Conservation (phyloP, 2,329 filamentous ascomycete species). For the Ascochyta clinopodiicola region DNA sequence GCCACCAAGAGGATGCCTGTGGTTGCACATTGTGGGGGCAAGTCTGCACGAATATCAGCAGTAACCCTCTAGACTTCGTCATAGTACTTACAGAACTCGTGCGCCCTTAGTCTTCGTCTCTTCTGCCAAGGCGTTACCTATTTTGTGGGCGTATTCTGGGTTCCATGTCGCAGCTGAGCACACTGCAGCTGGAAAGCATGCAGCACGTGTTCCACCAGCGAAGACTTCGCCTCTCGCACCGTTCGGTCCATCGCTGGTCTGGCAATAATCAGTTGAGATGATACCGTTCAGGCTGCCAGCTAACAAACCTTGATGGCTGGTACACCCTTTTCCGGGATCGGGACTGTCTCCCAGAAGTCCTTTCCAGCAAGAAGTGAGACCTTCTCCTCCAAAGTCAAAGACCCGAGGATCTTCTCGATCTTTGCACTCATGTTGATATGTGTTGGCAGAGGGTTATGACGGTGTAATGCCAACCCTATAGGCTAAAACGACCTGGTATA, state of each 20-base stretch:
- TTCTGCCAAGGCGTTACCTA: constrained; percentile 71
- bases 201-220: constrained; percentile 69
- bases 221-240: constrained; percentile 69
- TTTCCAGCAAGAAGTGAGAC: constrained; percentile 45
- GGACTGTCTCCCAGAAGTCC: constrained; percentile 73
- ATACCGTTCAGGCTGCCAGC: no score
- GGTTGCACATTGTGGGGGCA: constrained; percentile 80
- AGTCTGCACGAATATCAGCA: constrained; percentile 49
- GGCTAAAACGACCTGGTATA: no score
- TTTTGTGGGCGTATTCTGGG: constrained; percentile 59
- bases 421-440: constrained; percentile 27
- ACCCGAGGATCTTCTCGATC: constrained; percentile 38
- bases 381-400: constrained; percentile 46
- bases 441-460: no score
- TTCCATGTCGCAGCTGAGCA: constrained; percentile 78
- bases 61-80: no score
- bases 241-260: constrained; percentile 72
- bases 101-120: constrained; percentile 76
- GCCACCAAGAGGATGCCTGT: constrained; percentile 79
- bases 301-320: constrained; percentile 59
- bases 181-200: constrained; percentile 77
- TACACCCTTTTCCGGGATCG: constrained; percentile 64
- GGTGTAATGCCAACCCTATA: no score
- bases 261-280: constrained; percentile 24
- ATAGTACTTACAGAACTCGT: constrained; percentile 62